A percentile compares a stretch with the other conserved stretches of the same genome.
Evolutionary conservation across 1,139 yeast genomes (phyloP).

Genomic region (Geotrichum aggregatum): DNA sequence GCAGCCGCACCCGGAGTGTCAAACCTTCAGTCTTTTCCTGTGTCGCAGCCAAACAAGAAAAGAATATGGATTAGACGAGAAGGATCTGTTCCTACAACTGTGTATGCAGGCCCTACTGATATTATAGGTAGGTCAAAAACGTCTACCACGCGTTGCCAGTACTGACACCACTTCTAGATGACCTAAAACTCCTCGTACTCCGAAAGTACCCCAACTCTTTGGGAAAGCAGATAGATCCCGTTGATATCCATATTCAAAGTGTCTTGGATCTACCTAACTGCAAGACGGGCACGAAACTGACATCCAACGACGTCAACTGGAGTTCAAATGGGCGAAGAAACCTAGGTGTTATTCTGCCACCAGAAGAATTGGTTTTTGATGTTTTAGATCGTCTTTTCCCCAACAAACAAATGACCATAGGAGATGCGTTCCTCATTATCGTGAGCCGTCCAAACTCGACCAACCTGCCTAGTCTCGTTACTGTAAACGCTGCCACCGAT

Average conservation of each 20-base stretch:
- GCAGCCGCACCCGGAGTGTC: slow-evolving; percentile 9
- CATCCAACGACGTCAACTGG: slow-evolving; percentile 16
- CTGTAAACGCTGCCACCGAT: neutral
- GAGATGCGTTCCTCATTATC: slow-evolving; percentile 58
- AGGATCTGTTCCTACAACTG: slow-evolving; percentile 63
- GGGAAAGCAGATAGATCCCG: slow-evolving; percentile 61
- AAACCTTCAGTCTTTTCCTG: neutral
- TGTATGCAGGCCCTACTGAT: slow-evolving; percentile 51
- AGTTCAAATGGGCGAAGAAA: slow-evolving; percentile 11
- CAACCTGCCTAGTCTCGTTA: neutral
- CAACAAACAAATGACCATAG: slow-evolving; percentile 56
- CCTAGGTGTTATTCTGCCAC: slow-evolving; percentile 49
- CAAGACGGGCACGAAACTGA: slow-evolving; percentile 7
- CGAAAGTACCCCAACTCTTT: slow-evolving; percentile 66
- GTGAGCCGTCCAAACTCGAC: neutral
- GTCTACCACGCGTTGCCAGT: no score
- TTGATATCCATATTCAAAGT: slow-evolving; percentile 46
- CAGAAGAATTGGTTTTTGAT: slow-evolving; percentile 61
- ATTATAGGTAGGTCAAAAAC: slow-evolving; percentile 31
- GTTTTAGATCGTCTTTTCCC: slow-evolving; percentile 61
- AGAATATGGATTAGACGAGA: slow-evolving; percentile 65
- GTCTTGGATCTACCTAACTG: slow-evolving; percentile 12
- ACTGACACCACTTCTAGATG: slow-evolving; percentile 48
- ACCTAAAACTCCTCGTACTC: slow-evolving; percentile 57
- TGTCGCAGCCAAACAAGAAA: slow-evolving; percentile 20